Conservation (phyloP, 2,329 filamentous ascomycete species). For the Didymella pomorum region DNA sequence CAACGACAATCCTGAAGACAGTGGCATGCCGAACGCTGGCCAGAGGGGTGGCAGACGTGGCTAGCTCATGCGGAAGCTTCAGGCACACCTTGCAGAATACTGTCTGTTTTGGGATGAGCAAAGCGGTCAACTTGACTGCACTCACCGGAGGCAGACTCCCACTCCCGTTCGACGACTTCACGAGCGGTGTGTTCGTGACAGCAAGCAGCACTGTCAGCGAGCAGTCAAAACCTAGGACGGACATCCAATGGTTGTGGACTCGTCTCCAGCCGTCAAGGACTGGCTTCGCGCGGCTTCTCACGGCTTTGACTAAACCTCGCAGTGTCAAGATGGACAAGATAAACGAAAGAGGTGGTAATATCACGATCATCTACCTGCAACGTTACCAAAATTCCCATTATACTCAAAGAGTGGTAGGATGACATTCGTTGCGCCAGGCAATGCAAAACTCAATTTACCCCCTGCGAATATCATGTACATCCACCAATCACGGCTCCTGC, state of each 20-base stretch:
- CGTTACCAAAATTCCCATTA: neutral
- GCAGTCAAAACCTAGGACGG: neutral
- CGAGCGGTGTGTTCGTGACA: slow-evolving; percentile 4
- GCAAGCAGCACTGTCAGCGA: neutral
- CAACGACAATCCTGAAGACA: neutral
- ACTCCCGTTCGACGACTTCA: neutral
- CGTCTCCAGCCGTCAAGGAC: neutral
- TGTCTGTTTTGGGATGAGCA: neutral
- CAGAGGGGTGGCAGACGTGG: neutral
- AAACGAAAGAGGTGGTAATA: neutral
- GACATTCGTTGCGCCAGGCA: neutral
- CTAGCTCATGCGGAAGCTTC: neutral
- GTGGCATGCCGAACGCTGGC: neutral
- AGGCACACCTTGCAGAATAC: neutral
- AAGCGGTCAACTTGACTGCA: slow-evolving; percentile 7
- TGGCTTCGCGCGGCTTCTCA: too few relatives aligned
- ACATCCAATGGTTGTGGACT: neutral
- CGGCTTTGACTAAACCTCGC: neutral
- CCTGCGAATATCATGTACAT: slow-evolving; percentile 2
- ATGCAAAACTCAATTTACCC: slow-evolving; percentile 1
- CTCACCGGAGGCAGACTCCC: slow-evolving; percentile 5
- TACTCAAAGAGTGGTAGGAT: neutral
- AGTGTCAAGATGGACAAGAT: neutral
- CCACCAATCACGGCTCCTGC: slow-evolving; percentile 2
- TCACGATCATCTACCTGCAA: neutral